Evolutionary conservation across 1,139 yeast genomes (phyloP), one percentile per base, ranked within the genome.

Genomic region (Kodamaea suecica): DNA sequence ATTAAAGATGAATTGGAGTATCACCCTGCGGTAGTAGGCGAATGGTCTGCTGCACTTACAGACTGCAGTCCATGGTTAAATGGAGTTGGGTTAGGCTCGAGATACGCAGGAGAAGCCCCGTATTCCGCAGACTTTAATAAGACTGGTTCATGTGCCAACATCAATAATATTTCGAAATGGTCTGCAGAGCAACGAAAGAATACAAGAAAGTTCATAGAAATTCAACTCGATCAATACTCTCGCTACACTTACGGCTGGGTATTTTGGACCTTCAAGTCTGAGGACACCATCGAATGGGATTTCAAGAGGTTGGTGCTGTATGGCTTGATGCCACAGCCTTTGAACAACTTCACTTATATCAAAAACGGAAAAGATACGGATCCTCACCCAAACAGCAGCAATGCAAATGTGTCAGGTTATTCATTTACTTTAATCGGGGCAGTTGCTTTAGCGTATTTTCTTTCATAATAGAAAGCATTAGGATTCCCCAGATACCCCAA

Each of bases 221-320:
- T 61, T 47, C 70, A 63, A 39, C 53, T 76, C 48, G 71, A 73
- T 38, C 64, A 73, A 14, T 76, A 71, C 48, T 52, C 57, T n/a
- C 32, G 47, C 17, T 44, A 58, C 35, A 56, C 66, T 24, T 61
- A 61, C 4, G 85, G 85, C 2, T 79, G 83, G 83, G 75, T 77
- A 23, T 79, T 79, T 50, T 80, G 85, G 86, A 76, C 79, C 52
- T 79, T 74, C 68, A 79, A 79, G 55, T 78, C 84, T 3, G 85
- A 80, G 50, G 60, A 59, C 34, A 65, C 78, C 5, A 63, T 74
- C 23, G 84, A 78, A 54, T 79, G 85, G 85, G 84, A 78, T 50
- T 76, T 77, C 54, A 51, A 63, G 44, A 59, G 70, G 41, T 64
- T 81, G 42, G 70, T 73, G 8, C 57, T 64, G 13, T 54, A 69